Base-by-base conservation (phyloP, 768 basidiomycete species). In the Daedaleopsis sinensis region DNA sequence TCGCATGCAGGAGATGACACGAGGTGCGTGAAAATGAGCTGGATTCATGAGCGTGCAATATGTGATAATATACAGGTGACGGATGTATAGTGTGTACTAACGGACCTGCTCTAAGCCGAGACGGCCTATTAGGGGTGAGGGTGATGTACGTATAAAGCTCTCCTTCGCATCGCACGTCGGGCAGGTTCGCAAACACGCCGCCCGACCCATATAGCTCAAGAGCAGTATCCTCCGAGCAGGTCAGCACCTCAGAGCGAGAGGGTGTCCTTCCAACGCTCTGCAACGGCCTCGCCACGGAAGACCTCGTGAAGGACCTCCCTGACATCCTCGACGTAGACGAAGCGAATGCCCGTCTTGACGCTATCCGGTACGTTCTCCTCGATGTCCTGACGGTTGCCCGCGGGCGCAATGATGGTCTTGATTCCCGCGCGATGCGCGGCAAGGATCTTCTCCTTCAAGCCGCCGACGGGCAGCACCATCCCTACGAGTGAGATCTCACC, bases 361-460 rank as follows among this genome's bases (percentile, higher is more conserved):
- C 94, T 95, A 67, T 88, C 89, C 0, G 94, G 95, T 0, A 98
- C 96, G 71, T 98, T 98, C 80, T 95, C 94, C 77, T 98, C 94
- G 36, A 99, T 96, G 70, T 98, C 96, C 0, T 93, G 88, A 24
- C 89, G 87, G 73, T 96, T 96, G 2, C 91, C 96, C 27, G 83
- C 88, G 0, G 94, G 94, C 0, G 91, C 91, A 8, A 96, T 74
- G 67, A 94, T 91, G 0, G 90, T 96, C 77, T 90, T 95, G 80
- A 98, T 97, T 3, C 94, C 95, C 1, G 97, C 94, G 18, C 97
- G 88, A 71, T 99, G 97, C 0, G 97, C 96, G 1, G 96, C 96
- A 1, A 98, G 84, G 63, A 96, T 94, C 81, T 97, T 96, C 78
- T 94, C 93, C 78, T 97, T 98, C 64, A 98, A 76, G 0, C 96